Evolutionary conservation across 176 grass and related monocot genomes (phyloP).

Genomic region (Puya raimondii): DNA sequence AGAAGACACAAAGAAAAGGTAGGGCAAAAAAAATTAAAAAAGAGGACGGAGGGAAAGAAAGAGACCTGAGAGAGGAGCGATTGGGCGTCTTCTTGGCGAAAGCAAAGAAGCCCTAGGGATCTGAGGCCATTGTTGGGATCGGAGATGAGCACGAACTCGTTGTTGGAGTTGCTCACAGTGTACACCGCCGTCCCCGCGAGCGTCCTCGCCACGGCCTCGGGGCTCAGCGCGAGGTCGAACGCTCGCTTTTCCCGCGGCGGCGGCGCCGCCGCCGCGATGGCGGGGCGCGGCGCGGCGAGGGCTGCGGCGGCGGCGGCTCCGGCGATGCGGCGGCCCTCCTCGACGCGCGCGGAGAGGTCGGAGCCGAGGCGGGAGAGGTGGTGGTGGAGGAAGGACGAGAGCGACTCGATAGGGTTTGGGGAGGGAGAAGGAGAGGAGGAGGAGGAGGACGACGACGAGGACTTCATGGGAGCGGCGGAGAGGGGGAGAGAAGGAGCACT

Average conservation of each 20-base stretch:
- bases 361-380: slow-evolving; percentile 29
- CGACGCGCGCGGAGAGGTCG: slow-evolving; percentile 33
- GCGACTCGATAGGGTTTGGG: slow-evolving; percentile 37
- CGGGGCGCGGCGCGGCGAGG: background rate
- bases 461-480: slow-evolving; percentile 42
- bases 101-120: slow-evolving; percentile 82
- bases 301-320: slow-evolving; percentile 14
- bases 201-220: slow-evolving; percentile 57
- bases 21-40: background rate
- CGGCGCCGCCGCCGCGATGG: background rate
- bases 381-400: slow-evolving; percentile 49
- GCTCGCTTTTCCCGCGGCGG: slow-evolving; percentile 16
- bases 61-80: slow-evolving; percentile 63
- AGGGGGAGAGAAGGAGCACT: slow-evolving; percentile 42
- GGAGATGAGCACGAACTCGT: slow-evolving; percentile 90
- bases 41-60: background rate
- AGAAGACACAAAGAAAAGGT: too few relatives aligned
- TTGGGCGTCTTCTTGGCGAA: slow-evolving; percentile 69
- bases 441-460: slow-evolving; percentile 4
- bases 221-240: slow-evolving; percentile 46
- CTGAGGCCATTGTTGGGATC: slow-evolving; percentile 68
- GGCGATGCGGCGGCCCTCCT: slow-evolving; percentile 24
- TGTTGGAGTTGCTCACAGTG: slow-evolving; percentile 80
- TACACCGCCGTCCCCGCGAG: slow-evolving; percentile 51
- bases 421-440: background rate